Conservation (phyloP, 371 early-diverging fungal genomes). For the Coemansia sp. region DNA sequence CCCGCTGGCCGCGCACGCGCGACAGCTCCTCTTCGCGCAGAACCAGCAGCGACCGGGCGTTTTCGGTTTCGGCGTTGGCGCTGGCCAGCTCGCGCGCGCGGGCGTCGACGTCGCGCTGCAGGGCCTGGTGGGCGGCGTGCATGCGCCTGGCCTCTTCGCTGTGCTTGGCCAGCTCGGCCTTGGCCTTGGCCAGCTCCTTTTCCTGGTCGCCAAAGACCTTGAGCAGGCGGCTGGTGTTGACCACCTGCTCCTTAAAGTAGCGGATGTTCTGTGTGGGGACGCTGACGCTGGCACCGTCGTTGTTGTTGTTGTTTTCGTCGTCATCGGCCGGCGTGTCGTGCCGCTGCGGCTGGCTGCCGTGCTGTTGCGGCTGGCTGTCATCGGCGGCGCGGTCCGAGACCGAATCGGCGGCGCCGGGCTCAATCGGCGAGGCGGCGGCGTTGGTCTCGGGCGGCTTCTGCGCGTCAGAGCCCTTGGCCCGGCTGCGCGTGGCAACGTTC, state of each 20-base stretch:
- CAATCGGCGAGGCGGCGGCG: conserved; percentile 3
- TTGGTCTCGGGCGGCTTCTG: background rate
- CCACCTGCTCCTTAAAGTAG: conserved; percentile 45
- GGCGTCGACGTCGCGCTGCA: conserved; percentile 39
- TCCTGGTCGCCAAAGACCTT: conserved; percentile 48
- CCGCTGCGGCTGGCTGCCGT: background rate
- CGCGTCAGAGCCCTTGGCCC: conserved; percentile 31
- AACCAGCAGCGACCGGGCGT: conserved; percentile 29
- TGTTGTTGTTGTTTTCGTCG: background rate
- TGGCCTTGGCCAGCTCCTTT: conserved; percentile 40
- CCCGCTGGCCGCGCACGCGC: conserved; percentile 43
- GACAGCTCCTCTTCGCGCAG: conserved; percentile 44
- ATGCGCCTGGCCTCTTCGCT: conserved; percentile 26
- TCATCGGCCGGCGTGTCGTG: background rate
- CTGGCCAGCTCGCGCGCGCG: conserved; percentile 30
- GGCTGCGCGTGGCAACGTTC: conserved; percentile 37
- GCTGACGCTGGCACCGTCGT: conserved; percentile 11
- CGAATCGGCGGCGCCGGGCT: background rate
- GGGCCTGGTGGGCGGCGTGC: conserved; percentile 15
- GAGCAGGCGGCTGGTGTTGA: conserved; percentile 47
- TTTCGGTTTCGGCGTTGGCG: conserved; percentile 40
- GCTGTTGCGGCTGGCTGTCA: background rate
- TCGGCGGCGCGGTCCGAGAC: too few relatives aligned
- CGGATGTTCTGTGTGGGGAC: conserved; percentile 42
- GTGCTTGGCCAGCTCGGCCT: conserved; percentile 32